phyloP scores from a whole-genome alignment of 2,329 filamentous ascomycete species.

The Talaromyces verruculosus region DNA sequence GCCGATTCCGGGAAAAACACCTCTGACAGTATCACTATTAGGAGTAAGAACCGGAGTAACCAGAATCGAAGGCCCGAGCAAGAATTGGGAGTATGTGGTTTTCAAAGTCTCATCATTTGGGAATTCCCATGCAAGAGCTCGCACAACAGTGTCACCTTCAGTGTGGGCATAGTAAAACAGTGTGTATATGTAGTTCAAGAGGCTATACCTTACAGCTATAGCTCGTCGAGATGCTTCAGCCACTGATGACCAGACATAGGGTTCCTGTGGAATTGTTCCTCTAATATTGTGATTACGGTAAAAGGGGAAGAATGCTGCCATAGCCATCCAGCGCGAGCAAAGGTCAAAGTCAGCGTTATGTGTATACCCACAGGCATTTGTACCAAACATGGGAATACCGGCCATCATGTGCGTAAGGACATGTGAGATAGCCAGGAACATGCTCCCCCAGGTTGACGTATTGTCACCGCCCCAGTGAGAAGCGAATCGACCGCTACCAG shows the following conservation, averaged over 20 bases:
- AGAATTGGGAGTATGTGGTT: constrained; percentile 67
- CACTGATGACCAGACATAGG: constrained; percentile 41
- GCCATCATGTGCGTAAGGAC: constrained; percentile 70
- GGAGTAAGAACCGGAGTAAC: background rate
- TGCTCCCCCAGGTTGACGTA: constrained; percentile 55
- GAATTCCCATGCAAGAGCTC: constrained; percentile 73
- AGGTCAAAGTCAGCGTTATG: constrained; percentile 68
- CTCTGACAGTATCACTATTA: constrained; percentile 50
- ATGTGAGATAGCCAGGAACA: constrained; percentile 76
- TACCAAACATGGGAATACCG: constrained; percentile 75
- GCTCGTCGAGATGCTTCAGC: background rate
- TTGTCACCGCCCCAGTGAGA: background rate
- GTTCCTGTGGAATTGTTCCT: constrained; percentile 64
- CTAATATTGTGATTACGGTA: constrained; percentile 74
- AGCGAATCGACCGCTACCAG: background rate
- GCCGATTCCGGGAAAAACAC: constrained; percentile 67
- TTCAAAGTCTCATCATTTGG: constrained; percentile 68
- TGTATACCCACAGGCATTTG: constrained; percentile 69
- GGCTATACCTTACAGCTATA: constrained; percentile 53
- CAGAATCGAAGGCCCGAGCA: background rate
- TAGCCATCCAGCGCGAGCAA: constrained; percentile 72
- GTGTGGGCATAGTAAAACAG: constrained; percentile 66
- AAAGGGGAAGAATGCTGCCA: constrained; percentile 73
- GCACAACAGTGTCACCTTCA: constrained; percentile 68
- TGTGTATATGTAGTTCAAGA: constrained; percentile 76